Conservation (phyloP, 192 early-diverging fungal genomes). For the Funneliformis mosseae region DNA sequence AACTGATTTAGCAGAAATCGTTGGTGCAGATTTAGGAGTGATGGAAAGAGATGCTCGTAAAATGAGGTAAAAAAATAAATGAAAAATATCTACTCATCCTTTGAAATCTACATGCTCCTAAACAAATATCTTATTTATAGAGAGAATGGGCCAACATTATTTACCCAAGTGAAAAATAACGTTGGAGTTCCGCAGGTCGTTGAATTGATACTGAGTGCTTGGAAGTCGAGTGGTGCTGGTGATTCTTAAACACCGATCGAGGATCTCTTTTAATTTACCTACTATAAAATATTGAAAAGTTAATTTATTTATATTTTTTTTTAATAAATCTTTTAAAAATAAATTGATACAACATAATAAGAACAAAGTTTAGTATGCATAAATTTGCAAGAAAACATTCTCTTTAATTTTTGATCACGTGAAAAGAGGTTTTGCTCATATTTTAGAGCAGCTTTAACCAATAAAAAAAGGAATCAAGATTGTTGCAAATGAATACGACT, state of each 20-base stretch:
- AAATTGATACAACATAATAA: too few species aligned
- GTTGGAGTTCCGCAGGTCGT: slow-evolving; percentile 84
- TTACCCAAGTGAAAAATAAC: slow-evolving; percentile 92
- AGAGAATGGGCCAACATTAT: slow-evolving; percentile 84
- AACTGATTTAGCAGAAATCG: slow-evolving; percentile 87
- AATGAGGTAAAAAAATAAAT: slow-evolving; percentile 63
- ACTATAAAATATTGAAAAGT: not conserved
- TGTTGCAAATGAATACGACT: too few species aligned
- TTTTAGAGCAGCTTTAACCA: too few species aligned
- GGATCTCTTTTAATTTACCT: not conserved
- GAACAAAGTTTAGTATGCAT: too few species aligned
- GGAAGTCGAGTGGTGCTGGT: slow-evolving; percentile 54
- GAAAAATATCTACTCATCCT: not conserved
- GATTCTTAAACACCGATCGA: not conserved
- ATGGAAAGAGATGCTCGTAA: slow-evolving; percentile 89
- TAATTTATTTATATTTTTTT: too few species aligned
- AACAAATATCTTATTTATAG: slow-evolving; percentile 35
- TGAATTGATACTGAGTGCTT: slow-evolving; percentile 68
- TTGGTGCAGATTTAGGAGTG: slow-evolving; percentile 90
- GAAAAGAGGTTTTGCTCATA: too few species aligned
- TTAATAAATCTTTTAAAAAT: too few species aligned
- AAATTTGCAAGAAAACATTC: too few species aligned
- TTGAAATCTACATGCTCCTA: not conserved
- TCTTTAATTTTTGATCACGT: too few species aligned
- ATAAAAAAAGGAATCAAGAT: too few species aligned